Base-by-base conservation (phyloP, 2,329 filamentous ascomycete species). In the Nigrospora oryzae region DNA sequence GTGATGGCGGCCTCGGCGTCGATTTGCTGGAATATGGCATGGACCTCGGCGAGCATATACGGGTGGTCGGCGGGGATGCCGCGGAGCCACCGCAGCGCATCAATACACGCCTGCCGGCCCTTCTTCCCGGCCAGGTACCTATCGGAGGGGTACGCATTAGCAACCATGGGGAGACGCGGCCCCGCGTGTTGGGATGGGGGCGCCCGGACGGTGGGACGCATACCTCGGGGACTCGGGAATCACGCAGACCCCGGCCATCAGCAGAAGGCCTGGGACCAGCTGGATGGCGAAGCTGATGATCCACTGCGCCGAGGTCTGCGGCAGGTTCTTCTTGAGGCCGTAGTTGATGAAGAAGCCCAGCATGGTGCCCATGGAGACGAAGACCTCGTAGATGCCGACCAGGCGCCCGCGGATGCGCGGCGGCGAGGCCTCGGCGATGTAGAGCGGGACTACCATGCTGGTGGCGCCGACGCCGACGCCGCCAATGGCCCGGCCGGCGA, bases 221-320 rank as follows among this genome's bases (percentile, higher is more conserved):
- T 1, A 75, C 51, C 47, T 78, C 2, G 23, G 73, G 0, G 70
- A 66, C 6, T 73, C 79, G 0, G 75, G 56, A 46, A 81, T 69
- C 60, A 84, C 83, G 2, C 83, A 83, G 0, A 83, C 33, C 0
- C 79, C 70, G 10, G 80, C 75, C 34, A 84, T 71, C 77, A 77
- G 13, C 74, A 77, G 28, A 77, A 76, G 41, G 75, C 74, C 10
- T 71, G 64, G 1, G 70, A 69, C 52, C 82, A 68, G 43, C 67
- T 55, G 53, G 86, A 86, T 14, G 66, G 60, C 0, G 56, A 50
- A 28, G 10, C 23, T 28, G 23, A 28, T 28, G 2, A 59, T 66
- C 77, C 79, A 86, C 1, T 86, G 64, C 0, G 58, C 53, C 0
- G 82, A 75, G 50, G 75, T 83, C 0, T 75, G 74, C 0, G 85